Percentiles rank a stretch among this genome's conserved stretches.
Conservation (phyloP, 305 asterid genomes). For the Fraxinus angustifolia region DNA sequence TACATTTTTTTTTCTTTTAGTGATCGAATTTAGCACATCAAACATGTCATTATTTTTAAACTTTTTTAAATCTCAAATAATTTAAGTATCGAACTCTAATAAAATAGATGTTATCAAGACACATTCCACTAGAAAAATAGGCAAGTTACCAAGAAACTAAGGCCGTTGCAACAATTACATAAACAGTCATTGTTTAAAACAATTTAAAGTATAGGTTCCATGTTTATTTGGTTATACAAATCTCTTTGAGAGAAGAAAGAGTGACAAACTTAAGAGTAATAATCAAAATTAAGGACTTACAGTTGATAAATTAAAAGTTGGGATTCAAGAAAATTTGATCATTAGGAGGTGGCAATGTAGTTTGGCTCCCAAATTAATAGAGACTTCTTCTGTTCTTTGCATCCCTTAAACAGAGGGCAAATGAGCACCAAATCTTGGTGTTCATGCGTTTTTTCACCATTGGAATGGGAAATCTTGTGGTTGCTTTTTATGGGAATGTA, state of each 20-base stretch:
- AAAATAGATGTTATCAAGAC: not conserved
- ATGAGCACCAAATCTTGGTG: constrained; percentile 34
- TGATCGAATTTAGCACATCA: not conserved
- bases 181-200: not conserved
- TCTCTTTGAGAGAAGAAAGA: constrained; percentile 1
- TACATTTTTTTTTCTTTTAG: not conserved
- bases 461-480: constrained; percentile 9
- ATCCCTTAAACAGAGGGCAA: constrained; percentile 41
- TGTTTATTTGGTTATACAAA: constrained; percentile 17
- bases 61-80: not conserved
- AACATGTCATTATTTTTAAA: not conserved
- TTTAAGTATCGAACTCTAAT: not conserved
- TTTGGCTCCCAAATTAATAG: constrained; percentile 47
- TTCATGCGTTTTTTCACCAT: constrained; percentile 15
- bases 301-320: constrained; percentile 8
- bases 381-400: constrained; percentile 52
- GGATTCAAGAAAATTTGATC: constrained; percentile 16
- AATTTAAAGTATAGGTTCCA: not conserved
- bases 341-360: constrained; percentile 62
- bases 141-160: not conserved
- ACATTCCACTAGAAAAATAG: not conserved
- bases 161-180: not conserved
- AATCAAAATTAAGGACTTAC: not conserved
- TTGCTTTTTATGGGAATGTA: constrained; percentile 13
- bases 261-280: constrained; percentile 10